Conservation (phyloP, 441 rosid genomes). For the Lepidium campestre region DNA sequence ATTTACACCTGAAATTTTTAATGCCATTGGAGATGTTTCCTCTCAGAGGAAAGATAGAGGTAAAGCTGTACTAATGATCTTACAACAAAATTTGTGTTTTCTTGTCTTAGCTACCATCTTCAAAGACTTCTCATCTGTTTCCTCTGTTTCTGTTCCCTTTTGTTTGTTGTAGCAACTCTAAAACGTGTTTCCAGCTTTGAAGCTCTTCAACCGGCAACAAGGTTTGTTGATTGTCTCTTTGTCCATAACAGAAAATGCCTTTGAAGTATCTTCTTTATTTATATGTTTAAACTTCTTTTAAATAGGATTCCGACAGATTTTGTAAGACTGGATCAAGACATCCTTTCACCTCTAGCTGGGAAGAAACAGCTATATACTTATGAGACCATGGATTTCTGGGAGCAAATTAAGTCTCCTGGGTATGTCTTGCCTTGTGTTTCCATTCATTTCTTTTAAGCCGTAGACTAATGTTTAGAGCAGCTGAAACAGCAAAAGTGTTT, state of each 20-base stretch:
- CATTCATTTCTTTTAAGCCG: background rate
- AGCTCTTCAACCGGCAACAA: slow-evolving; percentile 66
- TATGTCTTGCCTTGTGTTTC: slow-evolving; percentile 25
- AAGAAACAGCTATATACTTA: slow-evolving; percentile 77
- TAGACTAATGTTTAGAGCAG: background rate
- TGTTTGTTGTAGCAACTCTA: slow-evolving; percentile 47
- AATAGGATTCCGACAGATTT: slow-evolving; percentile 68
- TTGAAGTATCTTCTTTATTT: background rate
- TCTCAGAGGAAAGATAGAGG: slow-evolving; percentile 56
- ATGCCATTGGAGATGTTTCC: slow-evolving; percentile 54
- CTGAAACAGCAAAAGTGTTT: slow-evolving; percentile 2
- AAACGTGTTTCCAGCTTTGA: slow-evolving; percentile 73
- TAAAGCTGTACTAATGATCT: slow-evolving; percentile 15
- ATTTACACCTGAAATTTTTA: slow-evolving; percentile 54
- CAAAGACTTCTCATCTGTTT: slow-evolving; percentile 2
- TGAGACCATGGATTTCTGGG: slow-evolving; percentile 90
- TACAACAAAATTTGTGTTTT: background rate
- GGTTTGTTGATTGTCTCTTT: slow-evolving; percentile 32
- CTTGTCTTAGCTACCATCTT: background rate
- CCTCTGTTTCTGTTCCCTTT: slow-evolving; percentile 2
- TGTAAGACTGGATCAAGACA: slow-evolving; percentile 92
- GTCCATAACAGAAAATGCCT: background rate
- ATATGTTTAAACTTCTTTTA: background rate
- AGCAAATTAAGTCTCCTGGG: slow-evolving; percentile 97
- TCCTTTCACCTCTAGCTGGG: slow-evolving; percentile 88